phyloP scores from a whole-genome alignment of 176 grass and related monocot genomes.

The Oryza coarctata region DNA sequence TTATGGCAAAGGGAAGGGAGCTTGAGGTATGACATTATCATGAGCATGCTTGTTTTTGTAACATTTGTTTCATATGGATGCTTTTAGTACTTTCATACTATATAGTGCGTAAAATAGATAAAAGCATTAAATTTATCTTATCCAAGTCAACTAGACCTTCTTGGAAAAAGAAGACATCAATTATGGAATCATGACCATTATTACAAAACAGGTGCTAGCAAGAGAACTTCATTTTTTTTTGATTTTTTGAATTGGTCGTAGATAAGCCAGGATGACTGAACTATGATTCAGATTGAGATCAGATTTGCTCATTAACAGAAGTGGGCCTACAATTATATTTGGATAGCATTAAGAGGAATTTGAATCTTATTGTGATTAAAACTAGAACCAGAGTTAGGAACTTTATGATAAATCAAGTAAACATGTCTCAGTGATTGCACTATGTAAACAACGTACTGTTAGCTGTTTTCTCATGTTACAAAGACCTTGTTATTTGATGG shows the following conservation, averaged over 20 bases:
- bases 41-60: not conserved
- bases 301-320: not conserved
- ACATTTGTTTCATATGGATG: not conserved
- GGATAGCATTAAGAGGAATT: not conserved
- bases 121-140: not conserved
- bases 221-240: not conserved
- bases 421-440: not conserved
- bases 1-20: slow-evolving; percentile 85
- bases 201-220: not conserved
- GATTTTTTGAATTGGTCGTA: not conserved
- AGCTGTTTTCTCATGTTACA: not conserved
- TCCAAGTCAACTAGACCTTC: not conserved
- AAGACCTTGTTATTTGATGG: not conserved
- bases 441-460: not conserved
- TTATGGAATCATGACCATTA: not conserved
- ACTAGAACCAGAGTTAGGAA: not conserved
- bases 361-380: not conserved
- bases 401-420: slow-evolving; percentile 16
- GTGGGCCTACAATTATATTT: not conserved
- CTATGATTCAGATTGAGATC: not conserved
- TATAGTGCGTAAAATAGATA: not conserved
- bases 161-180: not conserved
- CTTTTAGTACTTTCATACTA: slow-evolving; percentile 24
- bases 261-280: not conserved
- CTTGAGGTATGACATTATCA: slow-evolving; percentile 67